Evolutionary conservation across 176 grass and related monocot genomes (phyloP).

Genomic region (sorghum (Sorghum bicolor)): Sorghum_bicolor_NCBIv3 NC_012878.2:53728501-53729000

Average conservation of each 20-base stretch:
- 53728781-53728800: too few species aligned
- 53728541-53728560: neutral
- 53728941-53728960: neutral
- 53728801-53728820: too few species aligned
- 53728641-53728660: too few species aligned
- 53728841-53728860: constrained; percentile 20
- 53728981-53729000: neutral
- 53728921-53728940: neutral
- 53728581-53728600: neutral
- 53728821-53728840: too few species aligned
- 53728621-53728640: too few species aligned
- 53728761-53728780: too few species aligned
- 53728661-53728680: too few species aligned
- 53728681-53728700: too few species aligned
- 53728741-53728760: too few species aligned
- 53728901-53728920: neutral
- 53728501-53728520: neutral
- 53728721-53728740: too few species aligned
- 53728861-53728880: neutral
- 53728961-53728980: neutral
- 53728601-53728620: too few species aligned
- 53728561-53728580: neutral
- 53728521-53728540: constrained; percentile 1
- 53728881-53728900: neutral
- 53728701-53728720: too few species aligned